Conservation (phyloP, 163 green algal species). For the Volvox carteri region DNA sequence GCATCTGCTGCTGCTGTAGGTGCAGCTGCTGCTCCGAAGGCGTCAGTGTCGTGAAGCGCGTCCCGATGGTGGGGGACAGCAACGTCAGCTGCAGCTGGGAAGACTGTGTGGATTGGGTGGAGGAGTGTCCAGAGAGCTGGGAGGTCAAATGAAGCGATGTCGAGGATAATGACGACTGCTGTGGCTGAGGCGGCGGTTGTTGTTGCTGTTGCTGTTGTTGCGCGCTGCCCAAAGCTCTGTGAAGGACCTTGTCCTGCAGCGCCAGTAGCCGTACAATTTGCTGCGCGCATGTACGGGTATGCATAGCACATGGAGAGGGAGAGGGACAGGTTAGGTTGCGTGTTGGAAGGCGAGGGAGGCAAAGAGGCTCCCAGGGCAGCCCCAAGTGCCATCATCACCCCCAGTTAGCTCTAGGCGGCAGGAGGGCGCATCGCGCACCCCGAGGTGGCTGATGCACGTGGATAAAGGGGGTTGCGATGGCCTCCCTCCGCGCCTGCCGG, state of each 20-base stretch:
- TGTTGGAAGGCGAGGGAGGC: too few relatives aligned
- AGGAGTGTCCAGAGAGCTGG: too few relatives aligned
- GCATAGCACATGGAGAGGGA: background rate
- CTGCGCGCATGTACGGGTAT: background rate
- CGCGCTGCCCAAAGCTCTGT: background rate
- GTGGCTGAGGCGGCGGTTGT: background rate
- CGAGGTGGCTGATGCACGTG: too few relatives aligned
- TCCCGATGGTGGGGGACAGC: background rate
- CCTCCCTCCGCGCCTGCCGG: too few relatives aligned
- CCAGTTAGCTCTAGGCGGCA: too few relatives aligned
- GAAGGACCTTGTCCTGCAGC: conserved; percentile 38
- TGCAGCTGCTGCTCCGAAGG: background rate
- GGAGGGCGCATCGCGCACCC: too few relatives aligned
- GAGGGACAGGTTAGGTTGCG: background rate
- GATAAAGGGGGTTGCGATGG: too few relatives aligned
- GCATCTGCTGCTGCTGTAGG: too few relatives aligned
- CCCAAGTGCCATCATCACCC: too few relatives aligned
- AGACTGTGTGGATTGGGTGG: background rate
- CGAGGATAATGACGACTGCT: background rate
- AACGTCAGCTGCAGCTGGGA: background rate
- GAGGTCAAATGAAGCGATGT: background rate
- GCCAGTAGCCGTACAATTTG: conserved; percentile 32
- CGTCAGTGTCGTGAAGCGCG: background rate
- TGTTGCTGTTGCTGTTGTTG: background rate
- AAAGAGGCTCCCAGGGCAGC: too few relatives aligned